Conservation (phyloP, 2,329 filamentous ascomycete genomes). For the Cytospora piceae region DNA sequence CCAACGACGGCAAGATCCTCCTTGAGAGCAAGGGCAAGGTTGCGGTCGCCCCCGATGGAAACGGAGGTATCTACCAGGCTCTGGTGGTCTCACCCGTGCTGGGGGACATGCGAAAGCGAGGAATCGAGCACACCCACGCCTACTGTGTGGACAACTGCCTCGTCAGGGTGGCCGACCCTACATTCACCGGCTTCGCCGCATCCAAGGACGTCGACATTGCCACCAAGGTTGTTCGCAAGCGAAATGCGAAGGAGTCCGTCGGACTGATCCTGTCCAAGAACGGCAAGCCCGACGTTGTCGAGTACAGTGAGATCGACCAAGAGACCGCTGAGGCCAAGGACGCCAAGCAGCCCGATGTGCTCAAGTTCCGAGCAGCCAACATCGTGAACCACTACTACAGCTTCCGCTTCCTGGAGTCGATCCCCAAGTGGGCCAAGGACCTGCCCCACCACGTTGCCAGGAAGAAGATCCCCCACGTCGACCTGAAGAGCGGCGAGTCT, state of each 20-base stretch:
- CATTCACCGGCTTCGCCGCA: slow-evolving; percentile 93
- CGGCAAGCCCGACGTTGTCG: slow-evolving; percentile 93
- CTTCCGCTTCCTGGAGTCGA: slow-evolving; percentile 86
- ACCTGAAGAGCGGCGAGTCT: slow-evolving; percentile 74
- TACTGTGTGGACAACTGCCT: slow-evolving; percentile 99
- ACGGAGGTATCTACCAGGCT: slow-evolving; percentile 95
- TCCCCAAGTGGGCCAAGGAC: slow-evolving; percentile 82
- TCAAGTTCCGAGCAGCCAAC: slow-evolving; percentile 97
- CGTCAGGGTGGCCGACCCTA: slow-evolving; percentile 96
- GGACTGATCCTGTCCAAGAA: slow-evolving; percentile 95
- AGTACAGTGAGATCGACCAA: slow-evolving; percentile 95
- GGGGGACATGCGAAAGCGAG: slow-evolving; percentile 84
- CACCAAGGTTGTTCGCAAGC: slow-evolving; percentile 99
- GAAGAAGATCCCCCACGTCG: slow-evolving; percentile 95
- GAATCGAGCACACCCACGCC: slow-evolving; percentile 92
- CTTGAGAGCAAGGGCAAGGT: slow-evolving; percentile 89
- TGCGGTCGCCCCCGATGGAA: slow-evolving; percentile 94
- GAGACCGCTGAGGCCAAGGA: slow-evolving; percentile 90
- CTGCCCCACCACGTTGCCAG: slow-evolving; percentile 94
- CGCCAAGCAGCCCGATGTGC: slow-evolving; percentile 74
- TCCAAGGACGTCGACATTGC: slow-evolving; percentile 90
- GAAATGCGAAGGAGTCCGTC: slow-evolving; percentile 92
- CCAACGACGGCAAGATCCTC: slow-evolving; percentile 96
- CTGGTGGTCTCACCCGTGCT: slow-evolving; percentile 80
- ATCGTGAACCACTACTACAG: slow-evolving; percentile 99